phyloP scores from a whole-genome alignment of 2,329 filamentous ascomycete species.

The Triangularia setosa region DNA sequence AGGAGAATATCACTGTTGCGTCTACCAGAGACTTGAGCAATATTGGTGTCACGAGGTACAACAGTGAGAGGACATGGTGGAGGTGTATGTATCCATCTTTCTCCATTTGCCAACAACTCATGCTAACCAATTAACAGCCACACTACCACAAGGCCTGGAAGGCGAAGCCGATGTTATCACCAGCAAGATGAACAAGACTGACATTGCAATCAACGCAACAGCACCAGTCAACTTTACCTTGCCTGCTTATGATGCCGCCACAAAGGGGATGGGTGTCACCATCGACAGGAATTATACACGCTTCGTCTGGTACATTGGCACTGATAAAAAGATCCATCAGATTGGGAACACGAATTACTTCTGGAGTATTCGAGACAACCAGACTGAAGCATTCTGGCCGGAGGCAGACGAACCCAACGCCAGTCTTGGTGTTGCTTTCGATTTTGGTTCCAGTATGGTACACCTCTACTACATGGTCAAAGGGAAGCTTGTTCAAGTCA shows the following conservation, averaged over 20 bases:
- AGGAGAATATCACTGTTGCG: constrained; percentile 34
- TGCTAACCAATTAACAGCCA: constrained; percentile 28
- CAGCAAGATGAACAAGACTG: constrained; percentile 25
- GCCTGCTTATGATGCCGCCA: constrained; percentile 31
- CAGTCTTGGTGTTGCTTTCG: constrained; percentile 30
- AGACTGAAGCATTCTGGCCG: constrained; percentile 29
- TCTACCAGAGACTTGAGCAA: constrained; percentile 32
- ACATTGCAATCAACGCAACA: constrained; percentile 25
- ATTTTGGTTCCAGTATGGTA: constrained; percentile 24
- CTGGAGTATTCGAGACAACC: constrained; percentile 29
- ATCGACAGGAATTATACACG: constrained; percentile 29
- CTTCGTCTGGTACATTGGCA: constrained; percentile 37
- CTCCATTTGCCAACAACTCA: background rate
- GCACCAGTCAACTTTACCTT: constrained; percentile 29
- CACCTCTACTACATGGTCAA: constrained; percentile 36
- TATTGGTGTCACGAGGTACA: constrained; percentile 31
- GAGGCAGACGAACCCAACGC: constrained; percentile 30
- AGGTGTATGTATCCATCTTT: constrained; percentile 28
- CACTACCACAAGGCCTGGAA: constrained; percentile 32
- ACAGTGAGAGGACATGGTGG: constrained; percentile 31
- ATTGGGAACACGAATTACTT: constrained; percentile 27
- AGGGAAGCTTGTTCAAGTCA: constrained; percentile 31
- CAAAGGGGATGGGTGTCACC: constrained; percentile 29
- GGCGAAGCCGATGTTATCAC: constrained; percentile 25
- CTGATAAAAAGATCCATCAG: constrained; percentile 34